Percentiles rank a stretch among this genome's conserved stretches.
Evolutionary conservation across 2,329 filamentous ascomycete species (phyloP).

Genomic region (Lasiodiplodia citricola): DNA sequence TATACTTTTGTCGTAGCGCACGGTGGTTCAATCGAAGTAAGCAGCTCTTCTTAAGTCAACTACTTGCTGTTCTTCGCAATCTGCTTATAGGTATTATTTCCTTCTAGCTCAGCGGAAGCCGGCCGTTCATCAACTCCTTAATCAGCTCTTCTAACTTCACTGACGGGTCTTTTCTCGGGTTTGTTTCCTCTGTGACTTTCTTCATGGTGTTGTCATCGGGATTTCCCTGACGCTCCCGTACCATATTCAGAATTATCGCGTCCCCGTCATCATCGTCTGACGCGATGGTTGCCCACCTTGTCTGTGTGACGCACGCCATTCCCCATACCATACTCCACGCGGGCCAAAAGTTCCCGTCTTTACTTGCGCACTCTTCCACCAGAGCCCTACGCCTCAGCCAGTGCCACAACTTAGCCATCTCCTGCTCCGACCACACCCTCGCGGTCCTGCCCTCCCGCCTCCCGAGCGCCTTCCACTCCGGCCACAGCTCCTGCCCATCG

Average conservation of each 20-base stretch:
- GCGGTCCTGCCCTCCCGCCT: no score
- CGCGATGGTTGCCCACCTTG: background rate
- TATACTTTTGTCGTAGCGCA: background rate
- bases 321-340: slow-evolving; percentile 3
- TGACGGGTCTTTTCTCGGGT: background rate
- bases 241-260: background rate
- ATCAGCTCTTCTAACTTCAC: background rate
- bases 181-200: background rate
- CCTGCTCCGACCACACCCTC: background rate
- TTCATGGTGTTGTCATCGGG: background rate
- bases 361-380: background rate
- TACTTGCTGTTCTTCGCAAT: background rate
- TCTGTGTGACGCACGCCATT: background rate
- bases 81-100: background rate
- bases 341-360: background rate
- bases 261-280: background rate
- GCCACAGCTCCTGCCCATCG: background rate
- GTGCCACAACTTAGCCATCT: background rate
- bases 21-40: background rate
- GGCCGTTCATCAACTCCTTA: background rate
- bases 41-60: background rate
- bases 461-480: background rate
- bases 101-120: background rate
- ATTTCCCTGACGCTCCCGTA: background rate
- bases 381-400: background rate